Conservation (phyloP, 2,329 filamentous ascomycete genomes). For the Trichoderma sp. region DNA sequence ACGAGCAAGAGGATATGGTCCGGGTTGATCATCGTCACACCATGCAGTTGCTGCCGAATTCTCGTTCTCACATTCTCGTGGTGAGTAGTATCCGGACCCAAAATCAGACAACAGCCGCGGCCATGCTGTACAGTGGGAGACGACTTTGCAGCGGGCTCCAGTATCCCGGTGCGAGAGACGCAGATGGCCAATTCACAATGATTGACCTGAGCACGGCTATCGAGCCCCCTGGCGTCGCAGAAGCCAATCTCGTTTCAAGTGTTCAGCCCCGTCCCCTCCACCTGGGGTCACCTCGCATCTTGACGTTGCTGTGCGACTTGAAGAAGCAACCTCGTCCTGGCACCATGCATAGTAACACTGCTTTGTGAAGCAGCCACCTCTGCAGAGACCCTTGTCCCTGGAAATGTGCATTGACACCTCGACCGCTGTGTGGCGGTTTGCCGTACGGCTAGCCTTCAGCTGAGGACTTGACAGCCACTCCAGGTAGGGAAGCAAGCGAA, state of each 20-base stretch:
- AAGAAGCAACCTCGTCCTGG: not conserved
- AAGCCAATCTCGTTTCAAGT: not conserved
- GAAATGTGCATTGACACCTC: slow-evolving; percentile 7
- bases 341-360: slow-evolving; percentile 1
- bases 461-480: slow-evolving; percentile 12
- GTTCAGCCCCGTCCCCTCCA: not conserved
- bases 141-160: not conserved
- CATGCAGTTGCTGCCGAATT: not conserved
- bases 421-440: not conserved
- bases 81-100: not conserved
- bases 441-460: slow-evolving; percentile 13
- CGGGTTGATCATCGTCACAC: not conserved
- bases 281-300: not conserved
- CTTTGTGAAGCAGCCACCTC: slow-evolving; percentile 4
- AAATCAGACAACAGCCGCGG: not conserved
- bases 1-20: not conserved
- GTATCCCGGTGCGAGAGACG: not conserved
- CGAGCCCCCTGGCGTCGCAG: not conserved
- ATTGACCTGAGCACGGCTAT: not conserved
- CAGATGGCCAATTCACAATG: not conserved
- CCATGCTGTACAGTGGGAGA: not conserved
- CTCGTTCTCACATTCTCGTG: no score
- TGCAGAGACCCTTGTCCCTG: slow-evolving; percentile 3
- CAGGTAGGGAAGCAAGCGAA: not conserved
- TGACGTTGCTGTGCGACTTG: not conserved